Evolutionary conservation across 23 red algal genomes (phyloP), one percentile per base, ranked within the genome.

Genomic region (Gracilaria caudata): DNA sequence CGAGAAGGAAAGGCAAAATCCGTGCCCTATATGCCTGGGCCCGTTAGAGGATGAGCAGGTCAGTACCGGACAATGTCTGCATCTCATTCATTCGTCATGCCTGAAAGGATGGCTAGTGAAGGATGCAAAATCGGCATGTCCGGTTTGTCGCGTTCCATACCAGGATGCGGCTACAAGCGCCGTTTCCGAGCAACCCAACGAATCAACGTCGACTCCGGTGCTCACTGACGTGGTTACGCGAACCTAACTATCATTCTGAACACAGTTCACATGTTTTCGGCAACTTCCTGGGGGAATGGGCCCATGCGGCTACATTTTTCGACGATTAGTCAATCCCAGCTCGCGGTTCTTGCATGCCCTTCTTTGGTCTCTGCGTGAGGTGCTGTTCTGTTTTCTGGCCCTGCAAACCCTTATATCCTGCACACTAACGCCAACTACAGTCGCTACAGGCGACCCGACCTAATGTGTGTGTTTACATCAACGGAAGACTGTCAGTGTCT

Each of bases 11-110:
- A 64, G n/a, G 38, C 44, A 59, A 25, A 72, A 68, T 26, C 44
- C 78, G 19, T 91, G 87, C 33, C 77, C 87, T 19, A 82, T 91
- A 53, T 91, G 87, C 32, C 43, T 91, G 37, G 78, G 57, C 54
- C 43, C 63, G n/a, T 73, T 91, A 12, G 45, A 54, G 23, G 64
- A 82, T 30, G 59, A 74, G 39, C 23, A 60, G 33, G 87, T 91
- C 39, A 82, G 77, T 55, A 56, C 71, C 28, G 87, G 87, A 25
- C 49, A 53, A 28, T 91, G 87, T 39, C 35, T 47, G 7, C 87
- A 91, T 58, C 61, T 76, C 28, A 71, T 82, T 20, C 87, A 91
- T 66, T 81, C 87, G 4, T 59, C 75, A 13, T 91, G 87, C 36
- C 65, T 91, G 10, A 68, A 63, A 0, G 37, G 33, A 51, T 91